These are phyloP conservation scores for Kalmanozyma brasiliensis DNA, from an alignment of 1,284 basidiomycete species.

Conservation along the genomic window DNA sequence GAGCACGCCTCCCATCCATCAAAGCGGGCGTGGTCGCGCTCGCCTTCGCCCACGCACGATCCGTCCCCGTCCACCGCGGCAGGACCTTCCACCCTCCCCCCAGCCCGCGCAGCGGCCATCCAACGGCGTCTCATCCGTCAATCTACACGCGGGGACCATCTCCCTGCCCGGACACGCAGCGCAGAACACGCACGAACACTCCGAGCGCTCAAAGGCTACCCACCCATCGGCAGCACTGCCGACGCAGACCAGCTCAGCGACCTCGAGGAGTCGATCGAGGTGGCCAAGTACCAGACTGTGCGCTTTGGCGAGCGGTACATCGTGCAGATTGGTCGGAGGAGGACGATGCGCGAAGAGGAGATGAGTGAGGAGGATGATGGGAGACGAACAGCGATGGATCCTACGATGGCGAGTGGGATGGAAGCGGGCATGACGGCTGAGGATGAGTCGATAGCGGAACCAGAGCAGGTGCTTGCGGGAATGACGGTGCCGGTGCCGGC, in stretches of 20 bases:
- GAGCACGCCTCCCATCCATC: constrained; percentile 45
- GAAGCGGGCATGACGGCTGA: constrained; percentile 10
- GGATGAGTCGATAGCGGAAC: constrained; percentile 15
- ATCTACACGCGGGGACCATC: constrained; percentile 52
- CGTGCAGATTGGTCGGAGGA: constrained; percentile 57
- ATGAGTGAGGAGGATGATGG: constrained; percentile 56
- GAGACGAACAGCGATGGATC: constrained; percentile 25
- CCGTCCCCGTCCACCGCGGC: constrained; percentile 16
- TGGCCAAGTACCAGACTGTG: constrained; percentile 50
- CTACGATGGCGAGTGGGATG: constrained; percentile 15
- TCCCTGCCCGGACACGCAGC: constrained; percentile 39
- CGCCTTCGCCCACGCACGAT: constrained; percentile 29
- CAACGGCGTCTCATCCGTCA: constrained; percentile 39
- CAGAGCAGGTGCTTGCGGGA: constrained; percentile 27
- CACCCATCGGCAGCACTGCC: constrained; percentile 51
- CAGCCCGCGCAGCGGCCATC: constrained; percentile 26
- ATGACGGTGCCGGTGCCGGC: constrained; percentile 44
- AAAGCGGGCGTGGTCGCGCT: constrained; percentile 41
- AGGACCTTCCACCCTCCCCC: constrained; percentile 21
- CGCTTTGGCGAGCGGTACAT: constrained; percentile 60
- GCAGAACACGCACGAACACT: constrained; percentile 54
- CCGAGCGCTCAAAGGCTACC: constrained; percentile 55
- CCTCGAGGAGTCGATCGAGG: constrained; percentile 58
- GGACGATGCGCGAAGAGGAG: constrained; percentile 60
- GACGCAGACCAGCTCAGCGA: constrained; percentile 63